Conservation (phyloP, 2,329 filamentous ascomycete genomes). For the Emergomyces orientalis region DNA sequence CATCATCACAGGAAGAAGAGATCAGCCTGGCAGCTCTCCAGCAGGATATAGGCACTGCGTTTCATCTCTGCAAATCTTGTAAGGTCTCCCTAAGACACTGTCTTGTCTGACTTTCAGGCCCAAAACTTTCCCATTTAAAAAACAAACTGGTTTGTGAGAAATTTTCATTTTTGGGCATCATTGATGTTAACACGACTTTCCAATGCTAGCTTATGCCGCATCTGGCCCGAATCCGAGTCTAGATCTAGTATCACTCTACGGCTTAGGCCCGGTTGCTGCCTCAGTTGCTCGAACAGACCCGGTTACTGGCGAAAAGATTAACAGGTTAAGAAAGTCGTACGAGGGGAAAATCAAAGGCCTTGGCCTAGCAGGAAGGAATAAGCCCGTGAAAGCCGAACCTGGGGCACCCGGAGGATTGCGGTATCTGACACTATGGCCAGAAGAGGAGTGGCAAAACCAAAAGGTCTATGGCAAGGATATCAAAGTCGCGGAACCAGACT, state of each 20-base stretch:
- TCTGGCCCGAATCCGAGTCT: slow-evolving; percentile 49
- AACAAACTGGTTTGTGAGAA: slow-evolving; percentile 21
- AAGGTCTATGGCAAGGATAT: slow-evolving; percentile 41
- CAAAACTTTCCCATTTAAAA: slow-evolving; percentile 17
- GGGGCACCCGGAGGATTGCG: slow-evolving; percentile 31
- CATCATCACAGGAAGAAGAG: slow-evolving; percentile 18
- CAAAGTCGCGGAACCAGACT: slow-evolving; percentile 34
- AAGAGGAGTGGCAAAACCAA: slow-evolving; percentile 44
- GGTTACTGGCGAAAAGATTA: slow-evolving; percentile 55
- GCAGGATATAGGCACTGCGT: slow-evolving; percentile 38
- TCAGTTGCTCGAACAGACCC: slow-evolving; percentile 53
- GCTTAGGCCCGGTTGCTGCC: slow-evolving; percentile 46
- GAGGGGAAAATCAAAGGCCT: slow-evolving; percentile 43
- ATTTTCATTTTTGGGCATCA: slow-evolving; percentile 24
- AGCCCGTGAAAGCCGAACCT: slow-evolving; percentile 38
- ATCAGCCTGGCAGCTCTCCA: slow-evolving; percentile 36
- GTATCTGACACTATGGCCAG: slow-evolving; percentile 39
- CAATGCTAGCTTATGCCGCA: slow-evolving; percentile 36
- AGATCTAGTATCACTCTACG: slow-evolving; percentile 52
- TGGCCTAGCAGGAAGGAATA: slow-evolving; percentile 40
- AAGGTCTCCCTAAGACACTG: slow-evolving; percentile 36
- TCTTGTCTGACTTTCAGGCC: slow-evolving; percentile 13
- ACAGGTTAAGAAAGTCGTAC: slow-evolving; percentile 50
- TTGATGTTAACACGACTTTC: slow-evolving; percentile 36
- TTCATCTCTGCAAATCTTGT: slow-evolving; percentile 43